Evolutionary conservation across 1,284 basidiomycete species (phyloP), one percentile per base, ranked within the genome.

Genomic region (Cryptococcus floricola): DNA sequence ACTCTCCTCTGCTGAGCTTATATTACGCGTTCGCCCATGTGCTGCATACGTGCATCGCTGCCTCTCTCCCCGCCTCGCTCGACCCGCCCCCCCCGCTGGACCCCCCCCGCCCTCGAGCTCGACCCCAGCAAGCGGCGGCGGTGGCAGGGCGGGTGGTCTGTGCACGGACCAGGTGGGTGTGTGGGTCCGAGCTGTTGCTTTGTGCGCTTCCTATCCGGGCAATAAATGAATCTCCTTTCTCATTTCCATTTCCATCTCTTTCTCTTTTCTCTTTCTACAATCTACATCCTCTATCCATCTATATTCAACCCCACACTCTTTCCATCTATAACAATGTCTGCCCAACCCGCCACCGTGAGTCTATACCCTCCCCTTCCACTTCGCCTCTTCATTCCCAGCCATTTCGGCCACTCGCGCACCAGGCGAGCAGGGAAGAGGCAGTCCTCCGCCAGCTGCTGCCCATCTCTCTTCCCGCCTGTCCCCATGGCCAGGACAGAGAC

Each of bases 341-440:
- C 48, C 48, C 52, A 54, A 46, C 42, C 44, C 49, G 47, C 52
- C 47, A 52, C 54, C 48, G 59, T 60, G 46, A 57, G 59, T 55
- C 42, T 19, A 14, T 27, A 44, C n/a, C 8, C 9, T 50, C 38
- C n/a, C 50, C n/a, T 43, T 14, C 12, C 25, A 18, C 18, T 37
- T 10, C 39, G 10, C 39, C 23, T 23, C 25, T 27, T 41, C 34
- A 7, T 48, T 9, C 18, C 25, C 41, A 23, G 13, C 19, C 51
- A 19, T 39, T n/a, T 38, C 16, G 25, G 27, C 34, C 44, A 7
- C 34, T 12, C 6, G 10, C 10, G 18, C 3, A 42, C 28, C 23
- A 3, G 23, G 23, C 23, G 23, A 23, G 23, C 23, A 23, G 23
- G 23, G 23, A 23, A 23, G 23, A 23, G 23, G 23, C 23, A 23